phyloP scores from a whole-genome alignment of 2,329 filamentous ascomycete genomes.

The Nemania abortiva region DNA sequence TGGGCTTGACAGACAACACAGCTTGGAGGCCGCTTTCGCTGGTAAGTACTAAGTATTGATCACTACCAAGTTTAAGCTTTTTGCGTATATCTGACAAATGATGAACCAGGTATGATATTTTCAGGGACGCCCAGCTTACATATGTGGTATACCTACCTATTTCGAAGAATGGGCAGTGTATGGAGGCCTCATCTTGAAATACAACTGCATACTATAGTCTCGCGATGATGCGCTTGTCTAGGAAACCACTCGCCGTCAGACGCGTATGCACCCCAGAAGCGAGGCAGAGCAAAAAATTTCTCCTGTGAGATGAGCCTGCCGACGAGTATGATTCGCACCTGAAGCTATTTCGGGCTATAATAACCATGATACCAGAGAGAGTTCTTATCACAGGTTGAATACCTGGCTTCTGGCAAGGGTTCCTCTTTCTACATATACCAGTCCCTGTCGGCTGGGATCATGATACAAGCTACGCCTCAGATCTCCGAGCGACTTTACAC shows the following conservation, averaged over 20 bases:
- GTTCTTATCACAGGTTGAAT: neutral
- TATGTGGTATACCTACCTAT: neutral
- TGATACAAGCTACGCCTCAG: conserved; percentile 44
- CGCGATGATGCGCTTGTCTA: neutral
- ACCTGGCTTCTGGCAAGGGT: neutral
- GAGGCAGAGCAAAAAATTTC: neutral
- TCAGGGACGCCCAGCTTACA: neutral
- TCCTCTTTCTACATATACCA: conserved; percentile 6
- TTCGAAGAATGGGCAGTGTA: neutral
- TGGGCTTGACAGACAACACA: neutral
- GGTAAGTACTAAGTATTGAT: neutral
- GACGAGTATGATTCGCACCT: neutral
- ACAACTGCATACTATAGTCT: neutral
- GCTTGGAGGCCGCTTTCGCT: neutral
- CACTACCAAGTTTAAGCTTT: neutral
- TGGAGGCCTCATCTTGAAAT: neutral
- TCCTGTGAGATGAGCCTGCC: neutral
- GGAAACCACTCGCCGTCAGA: neutral
- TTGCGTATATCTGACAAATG: neutral
- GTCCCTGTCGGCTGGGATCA: conserved; percentile 33
- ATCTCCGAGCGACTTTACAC: conserved; percentile 25
- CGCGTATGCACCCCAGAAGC: neutral
- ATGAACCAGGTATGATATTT: neutral
- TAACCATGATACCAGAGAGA: neutral
- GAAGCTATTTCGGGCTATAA: neutral